phyloP scores from a whole-genome alignment of 164 flowering plant genomes.

The Stephania cephalantha region DNA sequence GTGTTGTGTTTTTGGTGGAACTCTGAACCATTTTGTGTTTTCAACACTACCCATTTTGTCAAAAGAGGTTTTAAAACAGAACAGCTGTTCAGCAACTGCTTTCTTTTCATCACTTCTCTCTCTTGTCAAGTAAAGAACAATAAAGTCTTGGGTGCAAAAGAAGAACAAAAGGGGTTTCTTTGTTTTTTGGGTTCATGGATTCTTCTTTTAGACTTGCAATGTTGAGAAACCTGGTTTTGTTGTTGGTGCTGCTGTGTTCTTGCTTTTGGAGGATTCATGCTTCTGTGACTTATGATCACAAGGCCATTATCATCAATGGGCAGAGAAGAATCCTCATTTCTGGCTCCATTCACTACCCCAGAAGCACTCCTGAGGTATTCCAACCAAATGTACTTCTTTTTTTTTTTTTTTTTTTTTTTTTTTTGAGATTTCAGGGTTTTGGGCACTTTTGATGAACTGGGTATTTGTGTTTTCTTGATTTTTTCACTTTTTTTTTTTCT shows the following conservation, averaged over 20 bases:
- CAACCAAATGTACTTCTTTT: constrained; percentile 18
- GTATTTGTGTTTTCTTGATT: too few relatives aligned
- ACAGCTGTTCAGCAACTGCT: constrained; percentile 1
- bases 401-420: too few relatives aligned
- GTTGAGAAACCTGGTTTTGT: neutral
- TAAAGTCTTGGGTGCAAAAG: neutral
- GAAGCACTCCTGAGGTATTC: constrained; percentile 82
- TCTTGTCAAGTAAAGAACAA: constrained; percentile 5
- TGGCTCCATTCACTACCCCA: constrained; percentile 89
- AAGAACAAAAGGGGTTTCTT: neutral
- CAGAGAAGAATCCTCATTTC: constrained; percentile 72
- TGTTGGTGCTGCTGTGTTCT: constrained; percentile 17
- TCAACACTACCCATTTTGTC: neutral
- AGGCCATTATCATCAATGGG: constrained; percentile 68
- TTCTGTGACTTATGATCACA: constrained; percentile 62
- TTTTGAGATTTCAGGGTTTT: neutral
- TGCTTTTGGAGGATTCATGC: constrained; percentile 29
- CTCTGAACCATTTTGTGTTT: neutral
- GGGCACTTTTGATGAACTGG: too few relatives aligned
- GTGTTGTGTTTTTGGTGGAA: neutral
- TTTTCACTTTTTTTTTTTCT: neutral
- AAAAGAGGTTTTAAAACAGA: neutral
- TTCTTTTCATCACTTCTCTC: neutral
- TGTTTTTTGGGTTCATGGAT: constrained; percentile 2
- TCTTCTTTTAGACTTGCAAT: neutral